Evolutionary conservation across 1,284 basidiomycete genomes (phyloP).

Genomic region (Rhodotorula sp.): DNA sequence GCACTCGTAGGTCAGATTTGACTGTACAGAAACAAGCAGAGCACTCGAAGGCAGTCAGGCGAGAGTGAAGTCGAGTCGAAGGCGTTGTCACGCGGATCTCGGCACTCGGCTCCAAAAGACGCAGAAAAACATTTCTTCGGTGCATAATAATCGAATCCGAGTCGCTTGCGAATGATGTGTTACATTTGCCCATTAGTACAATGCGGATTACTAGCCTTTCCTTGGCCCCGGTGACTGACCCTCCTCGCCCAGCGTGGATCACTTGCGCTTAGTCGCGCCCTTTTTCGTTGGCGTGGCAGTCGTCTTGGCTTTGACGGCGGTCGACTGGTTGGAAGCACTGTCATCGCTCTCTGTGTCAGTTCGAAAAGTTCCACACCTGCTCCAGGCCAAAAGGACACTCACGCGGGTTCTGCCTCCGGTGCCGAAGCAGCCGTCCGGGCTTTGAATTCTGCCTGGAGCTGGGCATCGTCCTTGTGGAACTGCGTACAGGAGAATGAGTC

Average conservation of each 20-base stretch:
- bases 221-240: no score
- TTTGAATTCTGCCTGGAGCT: conserved; percentile 1
- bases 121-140: not conserved
- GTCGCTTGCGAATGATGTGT: not conserved
- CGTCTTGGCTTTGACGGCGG: not conserved
- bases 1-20: not conserved
- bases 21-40: not conserved
- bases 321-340: not conserved
- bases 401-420: not conserved
- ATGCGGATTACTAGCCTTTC: not conserved
- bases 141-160: not conserved
- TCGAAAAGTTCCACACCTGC: not conserved
- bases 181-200: not conserved
- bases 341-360: not conserved
- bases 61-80: not conserved
- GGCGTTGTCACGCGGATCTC: not conserved
- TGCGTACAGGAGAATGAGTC: not conserved
- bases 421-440: not conserved
- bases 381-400: not conserved
- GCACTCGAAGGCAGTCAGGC: not conserved
- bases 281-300: not conserved
- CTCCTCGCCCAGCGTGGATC: not conserved
- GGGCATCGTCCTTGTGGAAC: conserved; percentile 25
- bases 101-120: not conserved
- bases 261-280: conserved; percentile 16